A percentile compares a stretch with the other conserved stretches of the same genome.
Conservation (phyloP, 2,329 filamentous ascomycete species). For the Fusarium sororula region DNA sequence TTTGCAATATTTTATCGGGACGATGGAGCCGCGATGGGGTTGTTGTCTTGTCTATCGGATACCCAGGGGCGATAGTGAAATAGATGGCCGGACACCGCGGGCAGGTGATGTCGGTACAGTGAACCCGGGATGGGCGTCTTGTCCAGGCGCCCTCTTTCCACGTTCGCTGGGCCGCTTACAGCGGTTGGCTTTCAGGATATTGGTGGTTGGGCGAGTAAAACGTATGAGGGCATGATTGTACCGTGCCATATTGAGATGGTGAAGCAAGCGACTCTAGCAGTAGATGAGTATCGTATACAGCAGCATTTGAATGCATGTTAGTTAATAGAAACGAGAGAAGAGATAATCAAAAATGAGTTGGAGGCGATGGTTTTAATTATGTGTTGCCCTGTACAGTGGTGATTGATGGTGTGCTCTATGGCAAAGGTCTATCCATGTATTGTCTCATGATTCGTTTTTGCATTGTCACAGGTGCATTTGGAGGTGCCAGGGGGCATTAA, state of each 20-base stretch:
- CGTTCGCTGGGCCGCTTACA: conserved; percentile 30
- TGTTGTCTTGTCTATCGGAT: conserved; percentile 43
- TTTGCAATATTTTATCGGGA: conserved; percentile 36
- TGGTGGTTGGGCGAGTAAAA: conserved; percentile 35
- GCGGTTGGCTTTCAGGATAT: conserved; percentile 34
- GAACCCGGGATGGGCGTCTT: conserved; percentile 20
- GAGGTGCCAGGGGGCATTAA: neutral
- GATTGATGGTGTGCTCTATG: too few relatives aligned
- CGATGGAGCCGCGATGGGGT: conserved; percentile 39
- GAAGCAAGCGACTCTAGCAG: conserved; percentile 22
- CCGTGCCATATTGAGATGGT: conserved; percentile 20
- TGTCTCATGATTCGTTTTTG: neutral
- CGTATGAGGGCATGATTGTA: conserved; percentile 16
- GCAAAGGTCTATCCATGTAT: too few relatives aligned
- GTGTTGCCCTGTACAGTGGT: neutral
- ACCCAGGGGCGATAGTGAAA: conserved; percentile 43
- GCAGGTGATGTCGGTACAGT: conserved; percentile 33
- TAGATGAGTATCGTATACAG: conserved; percentile 30
- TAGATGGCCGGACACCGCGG: conserved; percentile 37
- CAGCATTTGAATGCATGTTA: conserved; percentile 26
- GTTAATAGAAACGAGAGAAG: conserved; percentile 38
- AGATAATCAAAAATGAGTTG: conserved; percentile 1
- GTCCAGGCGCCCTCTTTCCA: neutral
- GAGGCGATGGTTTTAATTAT: neutral
- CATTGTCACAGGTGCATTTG: neutral